Conservation (phyloP, 352 stramenopile species). For the Globisporangium solare region DNA sequence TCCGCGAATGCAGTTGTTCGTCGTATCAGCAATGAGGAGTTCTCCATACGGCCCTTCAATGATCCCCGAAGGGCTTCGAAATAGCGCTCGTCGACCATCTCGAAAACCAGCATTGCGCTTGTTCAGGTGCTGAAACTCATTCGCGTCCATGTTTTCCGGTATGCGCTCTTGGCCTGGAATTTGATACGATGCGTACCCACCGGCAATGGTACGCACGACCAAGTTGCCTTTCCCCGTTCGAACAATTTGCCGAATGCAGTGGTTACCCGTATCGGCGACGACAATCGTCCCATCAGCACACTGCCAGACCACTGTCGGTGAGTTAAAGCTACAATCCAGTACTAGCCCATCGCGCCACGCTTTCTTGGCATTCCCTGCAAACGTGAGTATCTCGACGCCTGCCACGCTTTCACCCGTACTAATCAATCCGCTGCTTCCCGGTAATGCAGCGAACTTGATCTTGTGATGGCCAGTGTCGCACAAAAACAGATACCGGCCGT, state of each 20-base stretch:
- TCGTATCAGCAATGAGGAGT: constrained; percentile 45
- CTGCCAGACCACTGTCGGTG: constrained; percentile 33
- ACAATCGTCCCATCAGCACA: constrained; percentile 30
- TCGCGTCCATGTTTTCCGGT: background rate
- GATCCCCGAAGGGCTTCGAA: constrained; percentile 33
- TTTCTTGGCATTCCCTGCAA: constrained; percentile 41
- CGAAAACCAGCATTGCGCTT: constrained; percentile 24
- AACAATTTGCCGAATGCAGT: constrained; percentile 45
- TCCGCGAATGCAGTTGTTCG: constrained; percentile 55
- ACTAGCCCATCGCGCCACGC: constrained; percentile 37
- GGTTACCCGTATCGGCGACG: constrained; percentile 47
- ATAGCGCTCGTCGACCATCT: constrained; percentile 29
- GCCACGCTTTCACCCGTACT: constrained; percentile 9
- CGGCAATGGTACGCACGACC: constrained; percentile 33
- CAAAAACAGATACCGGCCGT: constrained; percentile 42
- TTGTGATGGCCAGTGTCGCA: constrained; percentile 51
- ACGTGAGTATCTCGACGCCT: constrained; percentile 34
- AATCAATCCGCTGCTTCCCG: constrained; percentile 19
- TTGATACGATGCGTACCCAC: constrained; percentile 14
- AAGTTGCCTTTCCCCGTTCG: constrained; percentile 21
- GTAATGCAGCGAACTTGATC: constrained; percentile 41
- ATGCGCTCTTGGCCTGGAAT: constrained; percentile 1
- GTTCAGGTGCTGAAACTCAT: constrained; percentile 5
- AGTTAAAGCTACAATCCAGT: constrained; percentile 34
- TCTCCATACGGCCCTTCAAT: constrained; percentile 23